Conservation (phyloP, 176 grass and related monocot genomes). For the Dactylis glomerata region DNA sequence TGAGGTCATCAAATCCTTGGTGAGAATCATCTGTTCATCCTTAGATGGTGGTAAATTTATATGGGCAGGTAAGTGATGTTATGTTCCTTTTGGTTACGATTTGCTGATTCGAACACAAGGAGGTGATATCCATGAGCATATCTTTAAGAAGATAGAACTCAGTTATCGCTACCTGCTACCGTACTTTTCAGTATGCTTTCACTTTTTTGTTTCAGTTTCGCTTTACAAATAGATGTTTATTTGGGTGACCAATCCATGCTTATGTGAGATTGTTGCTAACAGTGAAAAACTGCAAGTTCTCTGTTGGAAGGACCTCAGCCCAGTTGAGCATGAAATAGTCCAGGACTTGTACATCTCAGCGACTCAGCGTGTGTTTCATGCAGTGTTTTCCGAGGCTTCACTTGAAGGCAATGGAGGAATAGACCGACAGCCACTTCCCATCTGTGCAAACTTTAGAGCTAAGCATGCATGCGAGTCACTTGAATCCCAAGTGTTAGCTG, state of each 20-base stretch:
- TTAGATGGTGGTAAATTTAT: neutral
- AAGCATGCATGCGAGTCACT: neutral
- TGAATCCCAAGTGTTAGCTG: slow-evolving; percentile 22
- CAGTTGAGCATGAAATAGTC: neutral
- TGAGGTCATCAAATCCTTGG: neutral
- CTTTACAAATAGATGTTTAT: neutral
- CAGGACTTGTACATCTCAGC: neutral
- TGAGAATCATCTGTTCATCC: neutral
- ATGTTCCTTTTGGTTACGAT: neutral
- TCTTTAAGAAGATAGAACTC: neutral
- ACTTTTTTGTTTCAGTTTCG: neutral
- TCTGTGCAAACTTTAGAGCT: slow-evolving; percentile 29
- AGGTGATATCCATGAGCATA: neutral
- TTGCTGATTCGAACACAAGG: neutral
- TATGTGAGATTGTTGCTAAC: neutral
- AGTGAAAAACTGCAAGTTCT: neutral
- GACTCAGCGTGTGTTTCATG: slow-evolving; percentile 8
- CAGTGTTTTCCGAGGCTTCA: slow-evolving; percentile 20
- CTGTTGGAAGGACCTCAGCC: neutral
- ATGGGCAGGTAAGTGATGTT: neutral
- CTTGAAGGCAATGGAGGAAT: slow-evolving; percentile 24
- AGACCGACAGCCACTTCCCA: slow-evolving; percentile 28
- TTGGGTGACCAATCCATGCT: neutral
- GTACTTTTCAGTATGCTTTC: neutral
- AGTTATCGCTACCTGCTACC: slow-evolving; percentile 21